Evolutionary conservation across 352 stramenopile species (phyloP), one percentile per base, ranked within the genome.

Genomic region (Phytophthora tentaculata): DNA sequence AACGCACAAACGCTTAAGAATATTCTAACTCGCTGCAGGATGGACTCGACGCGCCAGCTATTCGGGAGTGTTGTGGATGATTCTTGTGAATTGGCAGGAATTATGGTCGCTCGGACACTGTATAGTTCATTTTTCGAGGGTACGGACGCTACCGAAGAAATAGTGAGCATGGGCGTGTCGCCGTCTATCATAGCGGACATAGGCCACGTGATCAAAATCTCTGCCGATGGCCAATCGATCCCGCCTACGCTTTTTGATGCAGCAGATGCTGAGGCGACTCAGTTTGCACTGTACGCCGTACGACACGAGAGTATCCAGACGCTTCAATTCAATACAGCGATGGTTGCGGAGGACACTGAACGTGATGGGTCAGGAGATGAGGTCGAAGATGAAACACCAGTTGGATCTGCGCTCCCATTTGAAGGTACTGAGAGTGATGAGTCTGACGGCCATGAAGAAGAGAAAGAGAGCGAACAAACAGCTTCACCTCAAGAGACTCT

Each of bases 211-310:
- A 66, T 80, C 26, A 28, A 35, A 22, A 43, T 43, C 19, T 55
- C 57, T 9, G 52, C 56, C 37, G 48, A 70, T 10, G 22, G 22
- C 12, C 13, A 61, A 14, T 19, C 48, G 2, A 56, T 86, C 17
- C 62, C 64, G 1, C 56, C 61, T 3, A 83, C 71, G 4, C 22
- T 89, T 12, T 90, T 89, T 62, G 82, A 89, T 62, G 69, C 80
- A 19, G 80, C 76, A 0, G 80, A 90, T 61, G 81, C 68, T 41
- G 82, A 90, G 49, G 64, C 75, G 14, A 88, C 84, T 54, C 80
- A 90, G 52, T 69, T 69, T 62, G 69, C 70, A 14, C 54, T 81
- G 14, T 79, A 53, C 47, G 29, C 47, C 14, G 56, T 68, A 23
- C 58, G 41, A 10, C 29, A 43, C 19, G 41, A 53, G 41, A 56